A percentile compares a stretch with the other conserved stretches of the same genome.
Evolutionary conservation across 2,329 filamentous ascomycete genomes (phyloP).

Genomic region (Xylariaceae sp.): DNA sequence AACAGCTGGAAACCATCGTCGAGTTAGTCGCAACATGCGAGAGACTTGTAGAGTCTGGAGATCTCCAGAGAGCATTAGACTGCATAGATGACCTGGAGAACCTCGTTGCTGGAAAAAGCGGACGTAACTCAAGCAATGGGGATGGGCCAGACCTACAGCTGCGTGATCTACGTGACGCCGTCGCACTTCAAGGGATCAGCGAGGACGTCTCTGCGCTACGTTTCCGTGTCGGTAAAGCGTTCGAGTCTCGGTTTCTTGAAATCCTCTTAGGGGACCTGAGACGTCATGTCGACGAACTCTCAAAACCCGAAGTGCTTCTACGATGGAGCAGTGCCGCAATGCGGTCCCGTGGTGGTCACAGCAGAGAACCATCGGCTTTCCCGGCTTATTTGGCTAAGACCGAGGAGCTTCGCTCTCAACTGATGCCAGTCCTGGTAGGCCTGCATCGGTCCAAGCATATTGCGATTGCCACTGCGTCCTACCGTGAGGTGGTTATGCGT

Average conservation of each 20-base stretch:
- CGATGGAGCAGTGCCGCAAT: slow-evolving; percentile 78
- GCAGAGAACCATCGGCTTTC: slow-evolving; percentile 60
- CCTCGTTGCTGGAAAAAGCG: slow-evolving; percentile 68
- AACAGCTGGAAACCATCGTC: slow-evolving; percentile 76
- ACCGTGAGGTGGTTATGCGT: slow-evolving; percentile 74
- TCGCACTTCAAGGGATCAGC: slow-evolving; percentile 73
- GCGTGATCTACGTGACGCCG: slow-evolving; percentile 69
- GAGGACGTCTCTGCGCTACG: slow-evolving; percentile 72
- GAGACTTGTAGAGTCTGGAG: slow-evolving; percentile 72
- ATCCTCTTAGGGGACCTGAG: slow-evolving; percentile 75
- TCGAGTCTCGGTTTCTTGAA: slow-evolving; percentile 73
- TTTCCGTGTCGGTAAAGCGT: slow-evolving; percentile 78
- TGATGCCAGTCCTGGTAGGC: slow-evolving; percentile 68
- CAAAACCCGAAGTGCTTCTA: slow-evolving; percentile 67
- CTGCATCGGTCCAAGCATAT: slow-evolving; percentile 78
- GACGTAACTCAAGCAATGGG: slow-evolving; percentile 29
- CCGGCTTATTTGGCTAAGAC: slow-evolving; percentile 75
- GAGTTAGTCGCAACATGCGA: slow-evolving; percentile 72
- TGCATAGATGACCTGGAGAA: slow-evolving; percentile 72
- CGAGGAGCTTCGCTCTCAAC: slow-evolving; percentile 61
- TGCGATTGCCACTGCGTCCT: slow-evolving; percentile 72
- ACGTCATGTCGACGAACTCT: slow-evolving; percentile 70
- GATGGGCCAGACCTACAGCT: slow-evolving; percentile 35
- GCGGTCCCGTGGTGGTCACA: slow-evolving; percentile 62
- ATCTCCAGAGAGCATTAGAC: slow-evolving; percentile 74